Percentiles rank a stretch among this genome's conserved stretches.
Conservation (phyloP, 176 grass and related monocot species). For the Aegilops umbellulata region DNA sequence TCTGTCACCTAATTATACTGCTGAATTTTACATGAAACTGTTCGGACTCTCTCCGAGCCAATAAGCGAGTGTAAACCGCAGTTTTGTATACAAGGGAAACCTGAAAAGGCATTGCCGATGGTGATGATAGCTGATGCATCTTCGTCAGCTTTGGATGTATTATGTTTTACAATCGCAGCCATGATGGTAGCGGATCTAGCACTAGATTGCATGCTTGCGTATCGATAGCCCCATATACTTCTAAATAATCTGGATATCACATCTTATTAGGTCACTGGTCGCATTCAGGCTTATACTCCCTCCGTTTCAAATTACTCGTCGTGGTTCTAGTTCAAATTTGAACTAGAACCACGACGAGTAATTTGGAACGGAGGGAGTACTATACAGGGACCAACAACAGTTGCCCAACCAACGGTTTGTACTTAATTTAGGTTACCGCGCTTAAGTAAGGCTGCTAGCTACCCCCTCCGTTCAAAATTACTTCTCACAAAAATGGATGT, state of each 20-base stretch:
- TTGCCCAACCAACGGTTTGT: conserved; percentile 24
- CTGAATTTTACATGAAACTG: background rate
- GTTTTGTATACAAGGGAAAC: background rate
- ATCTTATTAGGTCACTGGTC: conserved; percentile 50
- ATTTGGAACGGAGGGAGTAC: no score
- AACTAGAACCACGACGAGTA: no score
- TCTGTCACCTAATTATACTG: background rate
- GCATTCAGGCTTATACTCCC: conserved; percentile 14
- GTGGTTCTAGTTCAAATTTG: no score
- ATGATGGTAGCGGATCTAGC: conserved; percentile 15
- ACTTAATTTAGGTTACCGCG: conserved; percentile 1
- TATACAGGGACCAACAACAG: conserved; percentile 41
- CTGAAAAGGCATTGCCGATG: background rate
- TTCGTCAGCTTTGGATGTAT: conserved; percentile 8
- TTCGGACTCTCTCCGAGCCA: background rate
- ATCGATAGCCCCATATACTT: conserved; percentile 14
- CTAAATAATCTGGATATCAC: background rate
- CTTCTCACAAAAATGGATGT: no score
- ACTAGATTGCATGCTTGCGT: conserved; percentile 45
- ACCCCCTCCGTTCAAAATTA: no score
- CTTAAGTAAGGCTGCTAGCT: conserved; percentile 19
- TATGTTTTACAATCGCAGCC: background rate
- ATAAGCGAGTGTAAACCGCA: background rate
- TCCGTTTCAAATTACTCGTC: no score
- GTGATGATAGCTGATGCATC: background rate